phyloP scores from a whole-genome alignment of 139 green algal species.

The Spirogloea muscicola region DNA sequence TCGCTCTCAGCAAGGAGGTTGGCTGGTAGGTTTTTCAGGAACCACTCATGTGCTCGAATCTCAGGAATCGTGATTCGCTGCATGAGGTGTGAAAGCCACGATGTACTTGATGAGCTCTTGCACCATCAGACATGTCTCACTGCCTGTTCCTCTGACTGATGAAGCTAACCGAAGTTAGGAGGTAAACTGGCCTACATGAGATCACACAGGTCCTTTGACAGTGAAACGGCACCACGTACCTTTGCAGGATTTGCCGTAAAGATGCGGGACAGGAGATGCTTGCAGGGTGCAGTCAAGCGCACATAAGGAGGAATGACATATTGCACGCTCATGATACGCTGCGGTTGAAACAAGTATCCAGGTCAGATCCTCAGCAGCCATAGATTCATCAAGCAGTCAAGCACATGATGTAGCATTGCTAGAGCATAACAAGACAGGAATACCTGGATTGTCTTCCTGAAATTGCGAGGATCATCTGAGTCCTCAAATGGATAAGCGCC shows the following conservation, averaged over 20 bases:
- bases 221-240: too few species aligned
- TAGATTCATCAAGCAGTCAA: too few species aligned
- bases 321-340: constrained; percentile 48
- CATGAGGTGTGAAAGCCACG: not conserved
- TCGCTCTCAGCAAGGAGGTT: constrained; percentile 57
- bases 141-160: not conserved
- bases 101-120: not conserved
- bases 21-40: constrained; percentile 81
- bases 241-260: constrained; percentile 64
- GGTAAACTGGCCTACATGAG: constrained; percentile 1
- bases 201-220: too few species aligned
- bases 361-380: too few species aligned
- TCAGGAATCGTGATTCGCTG: constrained; percentile 72
- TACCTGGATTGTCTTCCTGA: constrained; percentile 91
- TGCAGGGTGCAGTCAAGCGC: constrained; percentile 47
- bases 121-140: not conserved
- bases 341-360: too few species aligned
- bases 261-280: constrained; percentile 62
- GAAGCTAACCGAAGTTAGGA: not conserved
- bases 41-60: constrained; percentile 85
- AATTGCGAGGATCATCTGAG: constrained; percentile 83
- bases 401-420: too few species aligned
- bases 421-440: too few species aligned
- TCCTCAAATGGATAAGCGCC: constrained; percentile 97
- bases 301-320: constrained; percentile 43